phyloP scores from a whole-genome alignment of 2,329 filamentous ascomycete genomes.

The Xylaria arbuscula region DNA sequence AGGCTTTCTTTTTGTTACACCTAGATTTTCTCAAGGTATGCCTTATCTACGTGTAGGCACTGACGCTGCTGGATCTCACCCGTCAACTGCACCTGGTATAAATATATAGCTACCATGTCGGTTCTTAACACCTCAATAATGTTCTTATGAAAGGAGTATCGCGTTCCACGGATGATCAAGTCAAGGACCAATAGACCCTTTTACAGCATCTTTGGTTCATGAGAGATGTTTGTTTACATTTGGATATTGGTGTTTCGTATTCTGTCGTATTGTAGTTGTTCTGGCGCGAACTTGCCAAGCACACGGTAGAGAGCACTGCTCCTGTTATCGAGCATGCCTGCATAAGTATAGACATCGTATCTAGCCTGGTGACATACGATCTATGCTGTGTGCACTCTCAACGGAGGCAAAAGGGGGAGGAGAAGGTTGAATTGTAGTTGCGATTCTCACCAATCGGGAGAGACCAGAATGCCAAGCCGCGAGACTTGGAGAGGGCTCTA shows the following conservation, averaged over 20 bases:
- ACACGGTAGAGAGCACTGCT: not conserved
- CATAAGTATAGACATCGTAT: not conserved
- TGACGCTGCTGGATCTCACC: no score
- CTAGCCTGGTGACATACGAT: not conserved
- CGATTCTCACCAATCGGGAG: slow-evolving; percentile 33
- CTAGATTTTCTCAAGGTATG: no score
- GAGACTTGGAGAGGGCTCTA: slow-evolving; percentile 27
- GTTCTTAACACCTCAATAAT: no score
- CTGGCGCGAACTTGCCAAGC: not conserved
- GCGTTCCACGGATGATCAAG: not conserved
- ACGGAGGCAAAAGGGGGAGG: slow-evolving; percentile 14
- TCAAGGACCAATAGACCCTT: no score
- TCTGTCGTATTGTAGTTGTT: not conserved
- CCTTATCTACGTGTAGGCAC: no score
- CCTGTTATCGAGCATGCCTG: not conserved
- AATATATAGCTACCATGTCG: no score
- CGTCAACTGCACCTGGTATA: no score
- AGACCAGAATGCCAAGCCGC: slow-evolving; percentile 32
- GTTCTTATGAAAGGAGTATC: not conserved
- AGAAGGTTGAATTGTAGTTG: slow-evolving; percentile 26
- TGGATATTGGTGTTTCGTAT: not conserved
- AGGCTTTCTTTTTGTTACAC: no score
- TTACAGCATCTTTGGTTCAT: no score
- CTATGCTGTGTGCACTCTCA: not conserved
- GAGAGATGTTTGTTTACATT: no score